phyloP scores from a whole-genome alignment of 768 basidiomycete genomes.

The Mycena vulgaris region DNA sequence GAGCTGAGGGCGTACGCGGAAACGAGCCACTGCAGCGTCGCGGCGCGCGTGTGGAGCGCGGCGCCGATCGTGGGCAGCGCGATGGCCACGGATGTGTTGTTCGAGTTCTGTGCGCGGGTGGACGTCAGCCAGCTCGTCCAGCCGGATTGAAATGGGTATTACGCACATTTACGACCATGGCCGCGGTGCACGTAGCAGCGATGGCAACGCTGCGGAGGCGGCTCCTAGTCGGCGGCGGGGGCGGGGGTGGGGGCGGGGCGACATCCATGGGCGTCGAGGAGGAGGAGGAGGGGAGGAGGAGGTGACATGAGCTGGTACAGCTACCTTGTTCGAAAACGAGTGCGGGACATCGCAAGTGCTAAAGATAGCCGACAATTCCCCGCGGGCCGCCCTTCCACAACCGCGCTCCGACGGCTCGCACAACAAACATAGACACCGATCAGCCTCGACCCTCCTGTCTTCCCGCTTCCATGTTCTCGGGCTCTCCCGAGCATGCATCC shows the following conservation, averaged over 20 bases:
- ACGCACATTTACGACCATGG: slow-evolving; percentile 55
- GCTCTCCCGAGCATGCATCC: no score
- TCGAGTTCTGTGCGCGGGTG: slow-evolving; percentile 50
- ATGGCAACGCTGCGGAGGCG: slow-evolving; percentile 46
- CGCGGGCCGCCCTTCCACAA: not conserved
- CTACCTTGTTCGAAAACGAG: not conserved
- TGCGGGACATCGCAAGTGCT: slow-evolving; percentile 29
- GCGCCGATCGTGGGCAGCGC: slow-evolving; percentile 67
- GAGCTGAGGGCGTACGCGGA: slow-evolving; percentile 80
- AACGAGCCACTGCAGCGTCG: slow-evolving; percentile 75
- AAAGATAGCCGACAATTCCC: slow-evolving; percentile 25
- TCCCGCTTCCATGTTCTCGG: no score
- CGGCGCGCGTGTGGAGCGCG: slow-evolving; percentile 64
- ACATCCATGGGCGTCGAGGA: slow-evolving; percentile 6
- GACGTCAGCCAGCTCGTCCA: not conserved
- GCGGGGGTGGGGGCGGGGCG: not conserved
- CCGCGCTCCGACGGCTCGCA: not conserved
- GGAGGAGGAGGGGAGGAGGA: not conserved
- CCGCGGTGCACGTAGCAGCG: slow-evolving; percentile 56
- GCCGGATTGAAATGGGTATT: not conserved
- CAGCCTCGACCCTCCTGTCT: not conserved
- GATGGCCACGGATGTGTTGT: slow-evolving; percentile 65
- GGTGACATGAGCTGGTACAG: not conserved
- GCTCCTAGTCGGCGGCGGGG: slow-evolving; percentile 31
- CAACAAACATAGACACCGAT: not conserved